These are phyloP conservation scores for Moricandia arvensis DNA, from an alignment of 345 rosid genomes.

Conservation along the genomic window DNA sequence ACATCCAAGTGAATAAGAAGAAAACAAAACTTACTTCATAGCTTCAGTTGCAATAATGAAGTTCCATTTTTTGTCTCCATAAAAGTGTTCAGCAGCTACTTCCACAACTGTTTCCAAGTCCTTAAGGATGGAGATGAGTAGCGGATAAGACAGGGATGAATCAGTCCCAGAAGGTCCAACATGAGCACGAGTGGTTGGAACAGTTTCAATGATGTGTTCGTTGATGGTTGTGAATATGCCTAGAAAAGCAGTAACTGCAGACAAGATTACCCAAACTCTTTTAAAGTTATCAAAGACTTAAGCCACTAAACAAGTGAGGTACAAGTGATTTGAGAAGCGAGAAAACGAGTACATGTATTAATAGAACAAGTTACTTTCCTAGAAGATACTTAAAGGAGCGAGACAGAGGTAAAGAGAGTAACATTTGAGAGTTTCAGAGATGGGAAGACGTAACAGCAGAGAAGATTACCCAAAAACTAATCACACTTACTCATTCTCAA, in stretches of 20 bases:
- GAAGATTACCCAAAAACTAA: no score
- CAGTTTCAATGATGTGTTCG: conserved; percentile 75
- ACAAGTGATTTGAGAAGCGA: no score
- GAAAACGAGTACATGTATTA: no score
- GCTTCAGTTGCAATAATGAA: conserved; percentile 83
- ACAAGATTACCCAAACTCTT: conserved; percentile 28
- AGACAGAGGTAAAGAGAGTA: no score
- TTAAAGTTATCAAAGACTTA: no score
- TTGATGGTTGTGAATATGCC: conserved; percentile 83
- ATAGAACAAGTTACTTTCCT: no score
- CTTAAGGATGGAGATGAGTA: conserved; percentile 74
- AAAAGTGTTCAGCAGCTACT: conserved; percentile 80
- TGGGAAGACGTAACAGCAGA: no score
- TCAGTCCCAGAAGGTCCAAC: conserved; percentile 40
- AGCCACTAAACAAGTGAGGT: no score
- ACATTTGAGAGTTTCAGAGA: no score
- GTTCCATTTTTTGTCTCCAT: conserved; percentile 84
- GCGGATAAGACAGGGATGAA: conserved; percentile 58
- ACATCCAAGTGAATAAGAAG: conserved; percentile 6
- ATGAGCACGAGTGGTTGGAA: conserved; percentile 45
- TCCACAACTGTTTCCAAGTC: conserved; percentile 90
- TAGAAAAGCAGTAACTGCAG: conserved; percentile 80
- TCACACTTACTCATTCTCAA: no score
- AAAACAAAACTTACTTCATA: conserved; percentile 54
- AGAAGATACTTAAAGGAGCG: no score